Evolutionary conservation across 176 grass and related monocot species (phyloP).

Genomic region (Aechmea fasciata): DNA sequence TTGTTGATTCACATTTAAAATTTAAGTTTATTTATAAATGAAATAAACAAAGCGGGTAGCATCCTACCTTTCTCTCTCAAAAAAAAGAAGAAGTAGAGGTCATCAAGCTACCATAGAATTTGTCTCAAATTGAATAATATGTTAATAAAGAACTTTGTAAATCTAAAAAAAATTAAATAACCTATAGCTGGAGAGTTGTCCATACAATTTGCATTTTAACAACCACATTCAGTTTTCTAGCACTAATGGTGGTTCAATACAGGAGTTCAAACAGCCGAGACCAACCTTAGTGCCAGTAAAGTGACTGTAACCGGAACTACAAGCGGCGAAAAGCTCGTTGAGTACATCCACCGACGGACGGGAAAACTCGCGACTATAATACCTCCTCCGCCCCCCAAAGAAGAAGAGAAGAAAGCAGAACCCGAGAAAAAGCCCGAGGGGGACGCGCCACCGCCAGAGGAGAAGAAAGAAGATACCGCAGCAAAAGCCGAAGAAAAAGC

Average conservation of each 20-base stretch:
- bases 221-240: background rate
- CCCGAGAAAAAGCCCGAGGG: background rate
- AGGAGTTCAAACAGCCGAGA: conserved; percentile 52
- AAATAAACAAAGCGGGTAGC: no score
- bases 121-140: no score
- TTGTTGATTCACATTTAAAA: no score
- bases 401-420: conserved; percentile 31
- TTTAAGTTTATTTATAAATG: no score
- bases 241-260: background rate
- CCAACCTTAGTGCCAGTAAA: conserved; percentile 35
- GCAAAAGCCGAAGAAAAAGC: conserved; percentile 30
- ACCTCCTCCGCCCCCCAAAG: conserved; percentile 31
- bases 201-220: background rate
- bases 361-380: conserved; percentile 57
- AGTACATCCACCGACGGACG: conserved; percentile 58
- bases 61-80: no score
- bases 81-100: no score
- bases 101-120: no score
- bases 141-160: no score
- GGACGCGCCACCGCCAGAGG: background rate
- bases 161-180: no score
- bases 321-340: conserved; percentile 28
- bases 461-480: conserved; percentile 16
- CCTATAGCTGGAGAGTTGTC: no score
- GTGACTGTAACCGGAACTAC: conserved; percentile 53